These are phyloP conservation scores for Peronospora belbahrii DNA, from an alignment of 352 stramenopile species.

Conservation along the genomic window DNA sequence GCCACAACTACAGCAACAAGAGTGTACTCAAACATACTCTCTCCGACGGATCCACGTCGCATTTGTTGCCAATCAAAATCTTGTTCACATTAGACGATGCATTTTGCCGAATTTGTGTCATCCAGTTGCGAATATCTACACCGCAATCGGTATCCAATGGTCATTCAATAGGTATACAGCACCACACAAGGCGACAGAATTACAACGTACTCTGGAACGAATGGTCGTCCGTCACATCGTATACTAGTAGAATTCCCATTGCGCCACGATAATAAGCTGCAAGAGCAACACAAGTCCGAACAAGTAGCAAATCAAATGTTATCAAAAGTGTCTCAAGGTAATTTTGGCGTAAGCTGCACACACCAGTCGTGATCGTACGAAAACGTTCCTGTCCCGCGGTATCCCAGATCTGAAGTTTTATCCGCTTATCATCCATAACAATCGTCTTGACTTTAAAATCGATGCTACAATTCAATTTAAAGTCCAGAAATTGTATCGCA, in stretches of 20 bases:
- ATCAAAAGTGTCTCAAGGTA: neutral
- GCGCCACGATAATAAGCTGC: constrained; percentile 88
- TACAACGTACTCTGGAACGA: constrained; percentile 81
- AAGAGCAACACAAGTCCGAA: neutral
- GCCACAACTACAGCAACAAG: neutral
- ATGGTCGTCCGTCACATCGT: constrained; percentile 89
- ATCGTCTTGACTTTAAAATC: constrained; percentile 89
- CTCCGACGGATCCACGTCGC: constrained; percentile 93
- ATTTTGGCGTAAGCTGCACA: neutral
- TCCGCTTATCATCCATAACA: constrained; percentile 75
- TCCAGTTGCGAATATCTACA: constrained; percentile 86
- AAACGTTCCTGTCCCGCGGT: constrained; percentile 85
- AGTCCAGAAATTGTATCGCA: neutral
- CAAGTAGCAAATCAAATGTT: constrained; percentile 4
- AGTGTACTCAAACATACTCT: constrained; percentile 55
- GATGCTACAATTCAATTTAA: constrained; percentile 39
- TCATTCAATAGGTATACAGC: no score
- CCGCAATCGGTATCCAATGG: neutral
- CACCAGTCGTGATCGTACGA: constrained; percentile 81
- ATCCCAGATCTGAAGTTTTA: constrained; percentile 89
- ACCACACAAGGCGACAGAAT: no score
- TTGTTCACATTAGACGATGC: constrained; percentile 99
- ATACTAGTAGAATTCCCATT: constrained; percentile 89
- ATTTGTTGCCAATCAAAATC: constrained; percentile 99
- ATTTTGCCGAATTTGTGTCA: constrained; percentile 93